Conservation (phyloP, 2,329 filamentous ascomycete species). For the Ophiostoma triangulosporum region DNA sequence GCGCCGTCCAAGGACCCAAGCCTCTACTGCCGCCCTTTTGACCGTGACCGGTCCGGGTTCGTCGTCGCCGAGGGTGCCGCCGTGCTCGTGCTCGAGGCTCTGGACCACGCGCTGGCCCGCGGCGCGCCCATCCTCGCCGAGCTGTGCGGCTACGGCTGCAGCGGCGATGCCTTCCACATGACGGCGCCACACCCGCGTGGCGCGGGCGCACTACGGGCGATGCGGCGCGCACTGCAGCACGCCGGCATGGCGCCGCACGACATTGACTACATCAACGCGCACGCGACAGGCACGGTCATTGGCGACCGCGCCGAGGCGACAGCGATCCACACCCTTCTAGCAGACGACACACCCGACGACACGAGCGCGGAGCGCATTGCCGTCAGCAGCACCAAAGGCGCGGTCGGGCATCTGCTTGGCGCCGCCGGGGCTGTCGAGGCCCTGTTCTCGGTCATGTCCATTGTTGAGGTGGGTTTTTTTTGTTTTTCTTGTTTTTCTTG, state of each 20-base stretch:
- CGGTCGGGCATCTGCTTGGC: conserved; percentile 80
- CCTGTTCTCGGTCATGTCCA: conserved; percentile 67
- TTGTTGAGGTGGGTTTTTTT: conserved; percentile 51
- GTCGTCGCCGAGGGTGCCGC: conserved; percentile 89
- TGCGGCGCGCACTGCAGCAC: conserved; percentile 68
- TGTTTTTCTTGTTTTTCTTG: not conserved
- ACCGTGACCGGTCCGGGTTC: conserved; percentile 66
- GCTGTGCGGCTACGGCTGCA: conserved; percentile 76
- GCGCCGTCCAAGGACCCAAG: conserved; percentile 4
- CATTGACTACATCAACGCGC: conserved; percentile 89
- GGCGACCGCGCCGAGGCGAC: conserved; percentile 80
- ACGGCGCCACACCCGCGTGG: conserved; percentile 80
- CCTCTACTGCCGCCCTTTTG: conserved; percentile 66
- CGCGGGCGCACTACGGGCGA: conserved; percentile 66
- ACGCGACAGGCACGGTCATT: conserved; percentile 76
- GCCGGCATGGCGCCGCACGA: conserved; percentile 53
- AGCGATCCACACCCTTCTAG: conserved; percentile 66
- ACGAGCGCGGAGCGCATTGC: conserved; percentile 41
- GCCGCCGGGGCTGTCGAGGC: conserved; percentile 86
- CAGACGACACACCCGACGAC: conserved; percentile 44
- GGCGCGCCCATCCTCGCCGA: conserved; percentile 81
- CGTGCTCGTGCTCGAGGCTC: conserved; percentile 75
- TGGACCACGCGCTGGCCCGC: conserved; percentile 71
- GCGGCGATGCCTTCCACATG: conserved; percentile 85
- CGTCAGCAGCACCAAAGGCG: conserved; percentile 87